Evolutionary conservation across 2,329 filamentous ascomycete genomes (phyloP), one percentile per base, ranked within the genome.

Genomic region (Pezicula carpinea): DNA sequence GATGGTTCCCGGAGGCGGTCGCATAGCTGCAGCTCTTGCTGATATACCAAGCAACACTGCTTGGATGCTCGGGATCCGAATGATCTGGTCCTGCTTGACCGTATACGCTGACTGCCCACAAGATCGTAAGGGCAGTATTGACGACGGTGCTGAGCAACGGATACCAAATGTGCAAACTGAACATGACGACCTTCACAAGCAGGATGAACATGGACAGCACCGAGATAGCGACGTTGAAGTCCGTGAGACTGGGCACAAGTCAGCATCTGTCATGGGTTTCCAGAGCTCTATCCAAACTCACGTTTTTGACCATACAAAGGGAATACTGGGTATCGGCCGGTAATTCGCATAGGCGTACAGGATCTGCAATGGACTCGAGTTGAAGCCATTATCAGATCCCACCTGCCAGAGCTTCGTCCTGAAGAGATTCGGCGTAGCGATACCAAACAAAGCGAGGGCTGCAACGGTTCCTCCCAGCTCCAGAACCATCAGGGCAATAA

Each of bases 341-440:
- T 88, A 77, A 61, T 91, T 91, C 43, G 85, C 85, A 60, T 85
- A 83, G 29, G 83, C 83, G 65, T 87, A 90, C 29, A 89, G 66
- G 15, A 88, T 71, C 59, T 83, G 77, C 51, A 70, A 75, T 13
- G 87, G 86, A 56, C 81, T 82, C 51, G 85, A 89, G 67, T 91
- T 91, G 72, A 86, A 87, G 51, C 80, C 78, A 62, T 86, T 72
- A 45, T 83, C 75, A 50, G 73, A 80, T 53, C 87, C 87, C 58
- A 89, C 80, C 60, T 76, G 71, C 87, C 87, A 92, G 58, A 91
- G 70, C 54, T 76, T 78, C 7, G 81, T 83, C 39, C 87, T 80
- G 65, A 84, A 91, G 45, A 83, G 73, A 63, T 90, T 77, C 14
- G 87, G 86, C 56, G 86, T 82, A 29, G 85, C 78, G 59, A 91